Evolutionary conservation across 192 early-diverging fungal genomes (phyloP), one percentile per base, ranked within the genome.

Genomic region (Backusella tuberculispora): DNA sequence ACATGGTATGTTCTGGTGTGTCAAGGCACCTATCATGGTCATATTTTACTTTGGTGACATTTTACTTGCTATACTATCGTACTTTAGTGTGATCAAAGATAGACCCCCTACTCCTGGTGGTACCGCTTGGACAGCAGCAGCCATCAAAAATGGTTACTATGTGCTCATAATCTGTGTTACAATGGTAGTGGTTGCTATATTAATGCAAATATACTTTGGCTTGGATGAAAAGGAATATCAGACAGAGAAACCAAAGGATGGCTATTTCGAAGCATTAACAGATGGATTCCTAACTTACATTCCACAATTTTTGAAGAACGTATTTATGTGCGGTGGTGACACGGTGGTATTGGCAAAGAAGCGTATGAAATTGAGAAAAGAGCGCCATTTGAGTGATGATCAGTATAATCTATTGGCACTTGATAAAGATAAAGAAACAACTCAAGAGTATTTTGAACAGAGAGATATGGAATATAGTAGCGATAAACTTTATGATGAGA

Each of bases 1-100:
- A 0, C 81, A 82, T 43, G 81, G 68, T 34, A 69, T 72, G 70
- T 71, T 53, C n/a, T 82, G 80, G 80, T 82, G 76, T 66, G 80
- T 82, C 65, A 82, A 82, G 48, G 76, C 74, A 14, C 80, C 80
- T 0, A 82, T 82, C 19, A 78, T 78, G 81, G 74, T 75, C 1
- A 82, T 82, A 43, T 82, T 82, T 45, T 82, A 78, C 60, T 66
- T 82, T 71, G 81, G 77, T 4, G 77, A 76, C 45, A 63, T 82
- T 21, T 40, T 76, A 38, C 56, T 82, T 3, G 34, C 72, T 8
- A n/a, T 71, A 7, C 47, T 82, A 21, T 29, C 38, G 0, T 65
- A 64, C 9, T 75, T 78, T 19, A 21, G 69, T 19, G 71, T 78
- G 7, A 82, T 82, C 66, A 66, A 73, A 17, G 81, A 76, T 21